Evolutionary conservation across 2,329 filamentous ascomycete species (phyloP), one percentile per base, ranked within the genome.

Genomic region (Malbranchea zuffiana): DNA sequence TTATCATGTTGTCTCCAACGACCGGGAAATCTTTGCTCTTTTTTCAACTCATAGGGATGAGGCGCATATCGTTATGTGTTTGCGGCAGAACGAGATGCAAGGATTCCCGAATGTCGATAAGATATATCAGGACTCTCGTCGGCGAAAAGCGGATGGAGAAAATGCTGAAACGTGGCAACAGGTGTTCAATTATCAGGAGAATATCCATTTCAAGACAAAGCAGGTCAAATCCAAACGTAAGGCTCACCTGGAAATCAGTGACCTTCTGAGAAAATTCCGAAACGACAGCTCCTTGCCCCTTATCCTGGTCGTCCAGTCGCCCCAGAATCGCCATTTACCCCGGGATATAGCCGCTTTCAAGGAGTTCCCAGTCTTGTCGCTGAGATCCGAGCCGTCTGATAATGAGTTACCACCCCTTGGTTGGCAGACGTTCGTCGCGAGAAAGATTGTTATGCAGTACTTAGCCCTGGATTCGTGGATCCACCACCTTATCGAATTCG

Each of bases 381-480:
- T 99, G 32, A 80, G 80, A 50, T 80, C 84, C 42, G 85, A 96
- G 50, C 72, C 80, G 17, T 74, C 79, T 0, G 92, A 98, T 53
- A 85, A 82, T 56, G 80, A 86, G 24, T 68, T 96, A 3, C 90
- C 90, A 6, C 86, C 88, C 0, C 70, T 99, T 11, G 87, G 86
- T 2, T 99, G 90, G 90, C 90, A 96, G 57, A 70, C 77, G 0
- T 87, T 93, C 42, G 78, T 92, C 41, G 84, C 86, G 2, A 85
- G 84, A 50, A 76, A 88, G 17, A 66, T 96, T 6, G 80, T 96
- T 6, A 79, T 79, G 18, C 85, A 94, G 52, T 98, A 95, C 55
- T 72, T 99, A 10, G 84, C 85, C 40, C 73, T 98, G n/a, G 85
- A 86, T 1, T 79, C 82, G 0, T 98, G 90, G 88, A 74, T 98